Base-by-base conservation (phyloP, 805 yeast species). In the Starmerella sp. region DNA sequence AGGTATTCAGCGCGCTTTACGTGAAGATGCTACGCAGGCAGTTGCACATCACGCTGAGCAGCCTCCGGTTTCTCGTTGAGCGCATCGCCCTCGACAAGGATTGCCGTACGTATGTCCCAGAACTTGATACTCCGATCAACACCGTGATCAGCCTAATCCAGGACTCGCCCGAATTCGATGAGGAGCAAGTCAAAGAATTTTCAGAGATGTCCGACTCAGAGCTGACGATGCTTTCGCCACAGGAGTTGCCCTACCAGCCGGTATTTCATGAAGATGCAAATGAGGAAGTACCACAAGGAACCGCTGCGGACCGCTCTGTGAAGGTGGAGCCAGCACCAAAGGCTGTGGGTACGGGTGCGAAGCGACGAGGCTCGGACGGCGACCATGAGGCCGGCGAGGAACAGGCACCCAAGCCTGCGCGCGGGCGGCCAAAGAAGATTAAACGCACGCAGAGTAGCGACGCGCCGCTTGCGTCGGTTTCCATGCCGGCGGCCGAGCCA, bases 21-120 rank as follows among this genome's bases (percentile, higher is more conserved):
- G 51, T 48, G 9, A 37, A 35, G 8, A 48, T 48, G 51, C 35
- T 48, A 13, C 51, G 51, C 1, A 22, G 43, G 35, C 51, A 48
- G 42, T 31, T 48, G 43, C 41, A 48, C 11, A 28, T 48, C 43
- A 37, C 43, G 10, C 43, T 48, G 14, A 11, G 31, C 22, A 48
- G 51, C 28, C 35, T 48, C 28, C 36, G 43, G 15, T 48, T 48
- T 28, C 35, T 48, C 32, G 43, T 37, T 17, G 43, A 48, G 34
- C 14, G 43, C 10, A 48, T 48, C n/a, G 51, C 51, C 6, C 13
- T 30, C 3, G 51, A 30, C 4, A 48, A 48, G 35, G 51, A 48
- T 28, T 35, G 41, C 43, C 29, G 28, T 2, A 13, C 6, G 5
- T 48, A 22, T 35, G 51, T 48, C 6, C 51, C 51, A 5, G 43